Evolutionary conservation across 192 early-diverging fungal species (phyloP).

Genomic region (Chytriomyces confervae): DNA sequence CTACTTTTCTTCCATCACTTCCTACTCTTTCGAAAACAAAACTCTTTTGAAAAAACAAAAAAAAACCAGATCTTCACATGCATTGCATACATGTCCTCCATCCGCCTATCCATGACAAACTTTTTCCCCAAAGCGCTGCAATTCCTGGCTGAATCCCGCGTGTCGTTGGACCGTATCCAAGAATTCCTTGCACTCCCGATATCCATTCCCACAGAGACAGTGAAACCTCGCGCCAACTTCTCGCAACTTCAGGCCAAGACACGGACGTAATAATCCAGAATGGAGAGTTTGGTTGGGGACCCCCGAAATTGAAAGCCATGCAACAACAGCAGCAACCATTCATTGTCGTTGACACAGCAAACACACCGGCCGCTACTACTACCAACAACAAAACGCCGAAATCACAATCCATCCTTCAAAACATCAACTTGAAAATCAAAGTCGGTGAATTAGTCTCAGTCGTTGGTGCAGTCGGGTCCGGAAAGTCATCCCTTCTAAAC

Average conservation of each 20-base stretch:
- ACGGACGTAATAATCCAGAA: constrained; percentile 39
- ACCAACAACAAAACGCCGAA: too few species aligned
- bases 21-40: too few species aligned
- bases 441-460: constrained; percentile 48
- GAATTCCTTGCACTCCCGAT: constrained; percentile 51
- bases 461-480: constrained; percentile 55
- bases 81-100: constrained; percentile 43
- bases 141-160: constrained; percentile 41
- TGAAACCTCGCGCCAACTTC: neutral
- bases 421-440: constrained; percentile 40
- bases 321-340: neutral
- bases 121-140: constrained; percentile 57
- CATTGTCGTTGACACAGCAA: too few species aligned
- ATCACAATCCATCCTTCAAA: constrained; percentile 28
- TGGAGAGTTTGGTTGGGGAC: constrained; percentile 47
- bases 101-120: constrained; percentile 53
- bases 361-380: too few species aligned
- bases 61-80: constrained; percentile 44
- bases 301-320: neutral
- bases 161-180: constrained; percentile 52
- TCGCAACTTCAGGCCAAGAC: constrained; percentile 22
- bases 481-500: constrained; percentile 50
- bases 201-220: constrained; percentile 14
- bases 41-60: neutral
- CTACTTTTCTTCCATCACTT: neutral